Percentiles rank a stretch among this genome's conserved stretches.
Conservation (phyloP, 208 protist species). For the Trypanosoma brucei region DNA sequence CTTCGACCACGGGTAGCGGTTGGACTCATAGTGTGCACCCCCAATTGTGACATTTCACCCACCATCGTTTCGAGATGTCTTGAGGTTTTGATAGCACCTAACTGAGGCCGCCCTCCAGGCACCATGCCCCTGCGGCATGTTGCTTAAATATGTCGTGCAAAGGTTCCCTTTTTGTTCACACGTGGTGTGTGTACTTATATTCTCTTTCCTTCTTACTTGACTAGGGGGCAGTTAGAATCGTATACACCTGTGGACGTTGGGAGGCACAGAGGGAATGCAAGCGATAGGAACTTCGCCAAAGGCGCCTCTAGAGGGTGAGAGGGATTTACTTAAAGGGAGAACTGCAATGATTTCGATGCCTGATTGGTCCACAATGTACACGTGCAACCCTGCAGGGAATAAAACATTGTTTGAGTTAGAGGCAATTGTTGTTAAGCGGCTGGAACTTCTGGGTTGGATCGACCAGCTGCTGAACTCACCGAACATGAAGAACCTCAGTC, state of each 20-base stretch:
- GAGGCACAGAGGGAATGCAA: slow-evolving; percentile 20
- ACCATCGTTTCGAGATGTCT: too few species aligned
- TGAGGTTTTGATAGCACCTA: too few species aligned
- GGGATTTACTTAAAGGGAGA: slow-evolving; percentile 3
- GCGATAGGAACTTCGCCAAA: slow-evolving; percentile 22
- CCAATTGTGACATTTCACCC: too few species aligned
- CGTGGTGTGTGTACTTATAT: neutral
- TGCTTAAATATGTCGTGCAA: too few species aligned
- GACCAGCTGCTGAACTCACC: slow-evolving; percentile 74
- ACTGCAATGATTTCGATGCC: slow-evolving; percentile 6
- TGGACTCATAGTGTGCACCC: too few species aligned
- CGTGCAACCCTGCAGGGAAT: slow-evolving; percentile 46
- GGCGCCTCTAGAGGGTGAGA: slow-evolving; percentile 6
- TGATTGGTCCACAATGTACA: slow-evolving; percentile 82
- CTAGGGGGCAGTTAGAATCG: neutral
- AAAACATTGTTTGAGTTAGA: slow-evolving; percentile 79
- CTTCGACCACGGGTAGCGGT: too few species aligned
- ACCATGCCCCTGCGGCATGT: too few species aligned
- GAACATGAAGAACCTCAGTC: slow-evolving; percentile 42
- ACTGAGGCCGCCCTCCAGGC: too few species aligned
- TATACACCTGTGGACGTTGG: neutral
- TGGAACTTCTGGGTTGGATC: slow-evolving; percentile 86
- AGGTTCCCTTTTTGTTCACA: too few species aligned
- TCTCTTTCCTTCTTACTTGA: neutral
- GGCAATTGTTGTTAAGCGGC: slow-evolving; percentile 79